Conservation (phyloP, 148 eudicot genomes). For the Silene conica region DNA sequence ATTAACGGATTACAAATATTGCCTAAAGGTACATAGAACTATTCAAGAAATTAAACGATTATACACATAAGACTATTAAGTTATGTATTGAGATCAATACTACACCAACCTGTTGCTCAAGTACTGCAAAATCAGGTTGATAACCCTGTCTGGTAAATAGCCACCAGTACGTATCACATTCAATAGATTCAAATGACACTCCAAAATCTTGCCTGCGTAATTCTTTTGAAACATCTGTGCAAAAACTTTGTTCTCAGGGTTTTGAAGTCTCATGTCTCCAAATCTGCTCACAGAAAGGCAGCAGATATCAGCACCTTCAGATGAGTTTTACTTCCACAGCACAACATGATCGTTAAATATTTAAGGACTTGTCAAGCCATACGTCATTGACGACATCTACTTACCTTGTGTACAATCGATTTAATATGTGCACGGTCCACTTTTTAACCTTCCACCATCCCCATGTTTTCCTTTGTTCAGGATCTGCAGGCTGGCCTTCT, state of each 20-base stretch:
- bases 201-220: slow-evolving; percentile 94
- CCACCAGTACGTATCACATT: slow-evolving; percentile 87
- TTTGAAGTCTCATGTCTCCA: slow-evolving; percentile 89
- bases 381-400: slow-evolving; percentile 2
- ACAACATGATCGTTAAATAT: neutral
- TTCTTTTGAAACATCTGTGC: slow-evolving; percentile 90
- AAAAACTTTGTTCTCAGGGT: slow-evolving; percentile 89
- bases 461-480: slow-evolving; percentile 90
- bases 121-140: slow-evolving; percentile 90
- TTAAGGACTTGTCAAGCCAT: neutral
- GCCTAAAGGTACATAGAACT: neutral
- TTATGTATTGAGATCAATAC: neutral
- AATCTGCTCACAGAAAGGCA: slow-evolving; percentile 44
- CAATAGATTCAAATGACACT: slow-evolving; percentile 88
- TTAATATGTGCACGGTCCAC: slow-evolving; percentile 97
- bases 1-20: neutral
- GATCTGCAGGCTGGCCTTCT: slow-evolving; percentile 94
- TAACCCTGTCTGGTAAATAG: slow-evolving; percentile 95
- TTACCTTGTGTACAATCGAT: slow-evolving; percentile 89
- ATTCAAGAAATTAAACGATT: neutral
- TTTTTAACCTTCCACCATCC: slow-evolving; percentile 99
- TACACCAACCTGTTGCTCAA: slow-evolving; percentile 78
- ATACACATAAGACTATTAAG: neutral
- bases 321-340: neutral
- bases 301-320: neutral